Evolutionary conservation across 306 rosid genomes (phyloP), one percentile per base, ranked within the genome.

Genomic region (Argentina anserina): DNA sequence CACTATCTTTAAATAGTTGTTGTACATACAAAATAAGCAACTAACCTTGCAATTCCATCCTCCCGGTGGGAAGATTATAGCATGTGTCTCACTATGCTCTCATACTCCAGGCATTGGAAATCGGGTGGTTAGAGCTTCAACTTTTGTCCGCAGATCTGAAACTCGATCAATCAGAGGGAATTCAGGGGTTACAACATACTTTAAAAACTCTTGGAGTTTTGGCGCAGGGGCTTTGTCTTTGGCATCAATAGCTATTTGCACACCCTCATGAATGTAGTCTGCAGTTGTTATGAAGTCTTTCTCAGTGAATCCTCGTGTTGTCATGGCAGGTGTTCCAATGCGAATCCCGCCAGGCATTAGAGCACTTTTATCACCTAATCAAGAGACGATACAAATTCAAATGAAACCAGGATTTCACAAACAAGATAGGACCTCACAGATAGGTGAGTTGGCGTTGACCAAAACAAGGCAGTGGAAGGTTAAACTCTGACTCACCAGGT

Each of bases 281-380:
- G 97, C 97, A 61, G 86, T 67, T 21, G 83, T 75, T 46, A 75
- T 39, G 56, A 94, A 94, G n/a, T 91, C 92, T 75, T 79, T 85
- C 85, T 86, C 95, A 1, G 84, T 77, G 72, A 94, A 84, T 81
- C 98, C 97, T 75, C 98, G 86, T 15, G 97, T 94, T 50, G 97
- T 91, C 98, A 94, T 91, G 37, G 98, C 98, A 43, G 98, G 98
- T 13, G 98, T 76, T 17, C 98, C 98, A 2, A 94, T 94, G 76
- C 98, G 98, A 58, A 94, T 94, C 66, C 98, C 98, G 18, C 98
- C 98, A 0, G 97, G 98, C 69, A 93, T 90, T 39, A 86, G 78
- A 64, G 97, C 98, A 42, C 97, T 94, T 78, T 85, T 94, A 40
- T 94, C 98, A 37, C 98, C 98, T 93, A 45, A 67, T 58, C 40